Conservation (phyloP, 371 early-diverging fungal genomes). For the Phascolomyces articulosus region DNA sequence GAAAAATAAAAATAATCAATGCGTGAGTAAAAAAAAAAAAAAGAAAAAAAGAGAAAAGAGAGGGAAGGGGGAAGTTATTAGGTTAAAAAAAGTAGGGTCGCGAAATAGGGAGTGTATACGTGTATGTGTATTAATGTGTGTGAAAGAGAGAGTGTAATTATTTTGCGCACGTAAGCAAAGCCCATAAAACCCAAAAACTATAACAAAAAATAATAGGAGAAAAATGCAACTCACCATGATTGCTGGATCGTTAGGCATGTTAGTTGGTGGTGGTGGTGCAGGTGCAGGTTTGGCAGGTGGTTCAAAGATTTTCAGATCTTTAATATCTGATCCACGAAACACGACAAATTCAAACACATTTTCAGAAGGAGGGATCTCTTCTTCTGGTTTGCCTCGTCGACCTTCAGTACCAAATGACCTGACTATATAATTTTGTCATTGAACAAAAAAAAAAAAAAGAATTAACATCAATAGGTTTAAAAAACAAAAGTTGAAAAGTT, state of each 20-base stretch:
- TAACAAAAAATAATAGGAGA: not conserved
- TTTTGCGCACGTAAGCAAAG: slow-evolving; percentile 5
- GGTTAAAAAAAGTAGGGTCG: too few relatives aligned
- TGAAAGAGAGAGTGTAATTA: too few relatives aligned
- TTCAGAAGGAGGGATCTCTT: slow-evolving; percentile 84
- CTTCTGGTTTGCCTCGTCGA: slow-evolving; percentile 75
- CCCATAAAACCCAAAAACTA: not conserved
- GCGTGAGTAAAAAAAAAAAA: slow-evolving; percentile 13
- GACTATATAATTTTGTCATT: slow-evolving; percentile 41
- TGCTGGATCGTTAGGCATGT: slow-evolving; percentile 86
- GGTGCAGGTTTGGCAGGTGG: slow-evolving; percentile 61
- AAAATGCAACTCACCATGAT: slow-evolving; percentile 66
- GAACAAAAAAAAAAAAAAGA: not conserved
- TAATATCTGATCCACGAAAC: slow-evolving; percentile 93
- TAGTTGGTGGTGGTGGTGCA: slow-evolving; percentile 56
- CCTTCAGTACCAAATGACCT: slow-evolving; percentile 88
- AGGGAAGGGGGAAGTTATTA: not conserved
- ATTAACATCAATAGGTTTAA: not conserved
- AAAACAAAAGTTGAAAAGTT: not conserved
- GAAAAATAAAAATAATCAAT: not conserved
- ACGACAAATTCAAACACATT: slow-evolving; percentile 90
- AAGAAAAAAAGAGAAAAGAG: not conserved
- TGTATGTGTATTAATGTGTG: not conserved
- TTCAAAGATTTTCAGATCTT: slow-evolving; percentile 88
- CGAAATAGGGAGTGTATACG: too few relatives aligned